Conservation (phyloP, 2,329 filamentous ascomycete genomes). For the Calycina herbarum region DNA sequence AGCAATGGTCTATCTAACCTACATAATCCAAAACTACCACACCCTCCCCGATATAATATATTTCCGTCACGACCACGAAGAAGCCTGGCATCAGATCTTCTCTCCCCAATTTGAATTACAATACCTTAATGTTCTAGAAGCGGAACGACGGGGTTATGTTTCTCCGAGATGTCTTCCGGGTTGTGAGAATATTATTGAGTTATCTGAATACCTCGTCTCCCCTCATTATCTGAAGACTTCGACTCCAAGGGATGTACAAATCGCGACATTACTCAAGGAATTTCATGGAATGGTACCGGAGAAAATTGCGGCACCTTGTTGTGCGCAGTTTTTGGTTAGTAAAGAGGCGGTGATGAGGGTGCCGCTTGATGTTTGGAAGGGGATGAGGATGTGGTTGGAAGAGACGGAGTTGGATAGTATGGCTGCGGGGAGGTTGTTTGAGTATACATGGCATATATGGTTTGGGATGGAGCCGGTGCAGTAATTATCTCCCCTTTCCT, state of each 20-base stretch:
- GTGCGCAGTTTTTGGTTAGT: slow-evolving; percentile 63
- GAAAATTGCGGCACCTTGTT: slow-evolving; percentile 55
- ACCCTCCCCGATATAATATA: slow-evolving; percentile 57
- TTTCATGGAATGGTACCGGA: slow-evolving; percentile 39
- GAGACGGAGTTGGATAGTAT: slow-evolving; percentile 53
- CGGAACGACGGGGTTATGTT: slow-evolving; percentile 52
- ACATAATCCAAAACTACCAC: slow-evolving; percentile 58
- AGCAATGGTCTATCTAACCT: slow-evolving; percentile 54
- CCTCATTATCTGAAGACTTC: slow-evolving; percentile 46
- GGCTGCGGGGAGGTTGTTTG: slow-evolving; percentile 57
- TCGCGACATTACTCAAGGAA: slow-evolving; percentile 44
- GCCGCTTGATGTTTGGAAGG: slow-evolving; percentile 53
- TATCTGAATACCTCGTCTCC: slow-evolving; percentile 53
- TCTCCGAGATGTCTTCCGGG: slow-evolving; percentile 55
- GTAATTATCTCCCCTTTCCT: slow-evolving; percentile 11
- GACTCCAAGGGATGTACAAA: slow-evolving; percentile 42
- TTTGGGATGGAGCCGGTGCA: slow-evolving; percentile 56
- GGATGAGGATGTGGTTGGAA: slow-evolving; percentile 58
- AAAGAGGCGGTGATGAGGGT: slow-evolving; percentile 49
- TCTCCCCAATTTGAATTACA: slow-evolving; percentile 38
- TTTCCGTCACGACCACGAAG: slow-evolving; percentile 61
- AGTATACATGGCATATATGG: slow-evolving; percentile 66
- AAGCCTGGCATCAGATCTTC: slow-evolving; percentile 42
- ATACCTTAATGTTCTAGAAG: slow-evolving; percentile 38
- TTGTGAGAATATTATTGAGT: slow-evolving; percentile 45